phyloP scores from a whole-genome alignment of 768 basidiomycete genomes.

The Rhodotorula kratochvilovae region DNA sequence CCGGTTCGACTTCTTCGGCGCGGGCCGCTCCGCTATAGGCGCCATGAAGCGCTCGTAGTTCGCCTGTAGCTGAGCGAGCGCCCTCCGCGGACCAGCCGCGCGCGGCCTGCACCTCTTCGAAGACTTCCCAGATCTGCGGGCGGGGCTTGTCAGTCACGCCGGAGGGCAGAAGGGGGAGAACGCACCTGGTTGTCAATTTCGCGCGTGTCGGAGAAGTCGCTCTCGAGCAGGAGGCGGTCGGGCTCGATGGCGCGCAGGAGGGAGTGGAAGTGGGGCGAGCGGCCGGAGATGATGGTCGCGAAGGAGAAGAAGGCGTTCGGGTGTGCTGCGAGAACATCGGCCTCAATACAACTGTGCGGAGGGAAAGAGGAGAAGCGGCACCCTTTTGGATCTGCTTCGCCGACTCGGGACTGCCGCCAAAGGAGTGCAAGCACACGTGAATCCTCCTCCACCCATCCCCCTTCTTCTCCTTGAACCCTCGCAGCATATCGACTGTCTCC shows the following conservation, averaged over 20 bases:
- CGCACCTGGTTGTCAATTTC: constrained; percentile 55
- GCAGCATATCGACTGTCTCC: constrained; percentile 64
- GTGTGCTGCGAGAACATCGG: constrained; percentile 54
- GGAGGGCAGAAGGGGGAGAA: neutral
- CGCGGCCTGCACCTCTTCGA: constrained; percentile 68
- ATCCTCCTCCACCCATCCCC: constrained; percentile 58
- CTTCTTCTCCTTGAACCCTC: constrained; percentile 57
- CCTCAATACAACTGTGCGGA: neutral
- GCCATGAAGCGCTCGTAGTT: constrained; percentile 59
- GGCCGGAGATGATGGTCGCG: constrained; percentile 76
- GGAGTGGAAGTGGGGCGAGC: constrained; percentile 60
- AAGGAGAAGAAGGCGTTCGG: constrained; percentile 79
- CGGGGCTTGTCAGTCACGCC: neutral
- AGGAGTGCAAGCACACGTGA: constrained; percentile 85
- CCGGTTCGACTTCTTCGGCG: constrained; percentile 3
- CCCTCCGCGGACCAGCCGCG: constrained; percentile 53
- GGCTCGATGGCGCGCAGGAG: constrained; percentile 64
- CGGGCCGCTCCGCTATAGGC: constrained; percentile 1
- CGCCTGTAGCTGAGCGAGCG: constrained; percentile 54
- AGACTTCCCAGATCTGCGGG: constrained; percentile 63
- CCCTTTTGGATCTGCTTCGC: constrained; percentile 71
- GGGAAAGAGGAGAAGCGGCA: neutral
- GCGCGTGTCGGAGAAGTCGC: constrained; percentile 70
- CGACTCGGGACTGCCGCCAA: constrained; percentile 71
- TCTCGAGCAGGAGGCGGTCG: constrained; percentile 74